A percentile compares a stretch with the other conserved stretches of the same genome.
Conservation (phyloP, 108 stramenopile species). For the Discostella pseudostelligera region DNA sequence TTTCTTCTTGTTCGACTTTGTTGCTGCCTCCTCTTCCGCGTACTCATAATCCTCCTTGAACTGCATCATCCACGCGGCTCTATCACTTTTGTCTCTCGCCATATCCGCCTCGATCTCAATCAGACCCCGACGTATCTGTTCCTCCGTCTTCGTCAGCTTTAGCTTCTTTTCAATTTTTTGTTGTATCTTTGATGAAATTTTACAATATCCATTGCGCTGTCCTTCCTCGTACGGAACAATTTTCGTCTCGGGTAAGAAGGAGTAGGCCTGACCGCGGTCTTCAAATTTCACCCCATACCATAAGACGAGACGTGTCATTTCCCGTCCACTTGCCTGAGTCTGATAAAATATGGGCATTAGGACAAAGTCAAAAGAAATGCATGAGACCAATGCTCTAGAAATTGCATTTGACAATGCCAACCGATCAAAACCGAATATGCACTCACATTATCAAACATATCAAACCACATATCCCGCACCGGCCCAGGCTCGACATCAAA, state of each 20-base stretch:
- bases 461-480: constrained; percentile 67
- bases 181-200: constrained; percentile 43
- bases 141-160: constrained; percentile 50
- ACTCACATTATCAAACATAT: constrained; percentile 80
- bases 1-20: neutral
- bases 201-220: constrained; percentile 24
- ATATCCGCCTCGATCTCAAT: constrained; percentile 35
- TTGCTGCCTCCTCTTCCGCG: constrained; percentile 17
- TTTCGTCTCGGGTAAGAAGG: constrained; percentile 44
- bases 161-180: constrained; percentile 37
- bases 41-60: constrained; percentile 46
- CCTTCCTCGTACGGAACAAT: constrained; percentile 51
- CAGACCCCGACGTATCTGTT: constrained; percentile 43
- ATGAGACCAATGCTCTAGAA: constrained; percentile 4
- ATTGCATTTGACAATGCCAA: neutral
- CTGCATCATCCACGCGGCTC: constrained; percentile 46
- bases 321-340: constrained; percentile 45
- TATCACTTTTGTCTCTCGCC: constrained; percentile 25
- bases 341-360: constrained; percentile 10
- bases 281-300: constrained; percentile 55
- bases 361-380: neutral
- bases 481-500: constrained; percentile 68
- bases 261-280: constrained; percentile 41
- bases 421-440: neutral
- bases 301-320: constrained; percentile 53